Evolutionary conservation across 1,284 basidiomycete genomes (phyloP).

Genomic region (Sporisorium reilianum): DNA sequence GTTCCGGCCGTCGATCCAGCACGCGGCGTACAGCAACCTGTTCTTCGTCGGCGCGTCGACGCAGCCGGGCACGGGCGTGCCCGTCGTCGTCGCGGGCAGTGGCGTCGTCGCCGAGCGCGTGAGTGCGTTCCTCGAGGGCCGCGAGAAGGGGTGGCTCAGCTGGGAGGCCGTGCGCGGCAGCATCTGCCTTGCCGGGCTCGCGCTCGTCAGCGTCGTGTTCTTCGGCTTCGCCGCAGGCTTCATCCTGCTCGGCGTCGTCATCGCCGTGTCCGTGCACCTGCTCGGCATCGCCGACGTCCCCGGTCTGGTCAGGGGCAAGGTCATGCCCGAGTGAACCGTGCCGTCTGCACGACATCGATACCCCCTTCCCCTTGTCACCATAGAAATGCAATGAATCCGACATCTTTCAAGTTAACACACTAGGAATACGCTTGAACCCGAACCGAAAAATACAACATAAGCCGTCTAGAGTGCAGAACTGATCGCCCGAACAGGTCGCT

Average conservation of each 20-base stretch:
- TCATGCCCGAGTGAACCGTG: constrained; percentile 33
- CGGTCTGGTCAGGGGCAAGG: constrained; percentile 30
- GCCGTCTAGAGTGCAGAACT: constrained; percentile 4
- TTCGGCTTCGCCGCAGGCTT: constrained; percentile 36
- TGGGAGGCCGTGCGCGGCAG: constrained; percentile 45
- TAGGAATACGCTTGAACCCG: too few relatives aligned
- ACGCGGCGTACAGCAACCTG: constrained; percentile 57
- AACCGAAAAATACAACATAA: not conserved
- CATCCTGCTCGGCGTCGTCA: constrained; percentile 27
- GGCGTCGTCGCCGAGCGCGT: constrained; percentile 56
- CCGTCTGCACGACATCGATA: not conserved
- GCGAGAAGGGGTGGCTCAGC: constrained; percentile 38
- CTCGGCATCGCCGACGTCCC: constrained; percentile 47
- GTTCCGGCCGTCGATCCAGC: constrained; percentile 68
- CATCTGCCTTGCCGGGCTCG: constrained; percentile 31
- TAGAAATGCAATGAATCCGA: not conserved
- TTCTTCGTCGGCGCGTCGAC: constrained; percentile 70
- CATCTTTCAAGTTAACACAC: not conserved
- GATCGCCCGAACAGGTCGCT: not conserved
- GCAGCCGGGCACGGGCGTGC: constrained; percentile 70
- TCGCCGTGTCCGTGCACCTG: constrained; percentile 36
- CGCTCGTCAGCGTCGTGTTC: constrained; percentile 23
- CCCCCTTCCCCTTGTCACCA: not conserved
- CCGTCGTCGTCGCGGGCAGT: constrained; percentile 62
- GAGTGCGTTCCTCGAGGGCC: constrained; percentile 35